A percentile compares a stretch with the other conserved stretches of the same genome.
phyloP scores from a whole-genome alignment of 2,329 filamentous ascomycete genomes.

The Verticillium longisporum region DNA sequence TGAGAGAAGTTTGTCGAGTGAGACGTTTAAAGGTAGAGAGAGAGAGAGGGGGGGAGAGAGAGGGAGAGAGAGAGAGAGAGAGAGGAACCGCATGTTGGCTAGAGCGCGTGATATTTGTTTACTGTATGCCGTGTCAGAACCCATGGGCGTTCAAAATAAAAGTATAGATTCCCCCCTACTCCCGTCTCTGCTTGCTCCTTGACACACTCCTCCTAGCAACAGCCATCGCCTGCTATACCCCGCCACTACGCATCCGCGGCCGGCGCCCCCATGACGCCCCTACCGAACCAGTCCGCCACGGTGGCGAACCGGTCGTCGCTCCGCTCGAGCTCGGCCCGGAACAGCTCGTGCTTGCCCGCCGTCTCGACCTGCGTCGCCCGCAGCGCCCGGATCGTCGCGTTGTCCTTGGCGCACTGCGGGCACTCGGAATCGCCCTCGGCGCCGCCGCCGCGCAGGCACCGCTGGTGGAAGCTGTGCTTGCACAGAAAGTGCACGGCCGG shows the following conservation, averaged over 20 bases:
- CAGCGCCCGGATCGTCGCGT: constrained; percentile 84
- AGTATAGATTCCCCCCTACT: not conserved
- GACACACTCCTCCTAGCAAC: too few relatives aligned
- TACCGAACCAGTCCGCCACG: constrained; percentile 88
- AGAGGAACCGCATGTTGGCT: not conserved
- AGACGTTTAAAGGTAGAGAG: too few relatives aligned
- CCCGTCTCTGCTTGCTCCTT: not conserved
- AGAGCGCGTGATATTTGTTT: not conserved
- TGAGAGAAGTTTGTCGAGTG: too few relatives aligned
- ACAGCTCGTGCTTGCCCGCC: constrained; percentile 81
- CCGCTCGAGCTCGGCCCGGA: constrained; percentile 69
- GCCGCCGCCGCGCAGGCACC: constrained; percentile 58
- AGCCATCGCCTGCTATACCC: not conserved
- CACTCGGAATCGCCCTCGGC: constrained; percentile 64
- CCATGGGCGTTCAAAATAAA: not conserved
- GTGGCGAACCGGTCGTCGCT: constrained; percentile 84
- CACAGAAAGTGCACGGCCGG: constrained; percentile 94
- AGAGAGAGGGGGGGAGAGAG: too few relatives aligned
- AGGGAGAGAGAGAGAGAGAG: not conserved
- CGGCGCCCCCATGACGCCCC: constrained; percentile 72
- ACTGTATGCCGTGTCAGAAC: not conserved
- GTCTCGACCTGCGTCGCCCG: constrained; percentile 80
- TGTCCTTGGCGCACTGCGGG: constrained; percentile 75
- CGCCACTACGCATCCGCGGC: constrained; percentile 18
- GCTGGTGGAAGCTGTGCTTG: constrained; percentile 93